Evolutionary conservation across 2,329 filamentous ascomycete species (phyloP), one percentile per base, ranked within the genome.

Genomic region (Fusarium sp.): DNA sequence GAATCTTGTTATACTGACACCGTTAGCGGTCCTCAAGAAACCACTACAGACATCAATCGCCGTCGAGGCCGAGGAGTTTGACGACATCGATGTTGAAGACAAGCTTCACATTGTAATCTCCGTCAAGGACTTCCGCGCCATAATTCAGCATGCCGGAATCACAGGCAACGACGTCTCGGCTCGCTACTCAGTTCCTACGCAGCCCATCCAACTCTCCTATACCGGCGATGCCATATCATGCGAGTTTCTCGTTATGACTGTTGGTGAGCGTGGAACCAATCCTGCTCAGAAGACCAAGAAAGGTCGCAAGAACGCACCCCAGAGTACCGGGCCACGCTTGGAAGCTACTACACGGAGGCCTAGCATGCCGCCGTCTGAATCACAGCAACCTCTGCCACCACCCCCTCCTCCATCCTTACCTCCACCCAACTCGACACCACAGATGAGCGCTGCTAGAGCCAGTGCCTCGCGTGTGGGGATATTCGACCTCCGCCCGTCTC

Each of bases 201-300:
- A 88, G 18, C 92, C 92, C 2, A 86, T 95, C 76, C 90, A 93
- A 74, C 85, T 95, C 62, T 88, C 84, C 45, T 95, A 95, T 74
- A 84, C 86, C 25, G 85, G 87, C 43, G 89, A 91, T 61, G 91
- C 90, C 34, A 84, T 94, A 31, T 81, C 87, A 39, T 93, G 90
- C 78, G 90, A 94, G 69, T 94, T 94, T 72, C 91, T 93, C 44
- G 85, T 95, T 64, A 94, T 94, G 91, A 95, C 92, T 2, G 89
- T 91, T 11, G 92, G 92, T 16, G 91, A 93, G 70, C 83, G 84
- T 61, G 83, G 84, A 53, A 84, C 80, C 28, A 84, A 83, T 46
- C 78, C 82, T 7, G 78, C 77, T 13, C 84, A 84, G 62, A 86
- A 83, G 74, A 81, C 81, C 45, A 86, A 83, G 67, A 86, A 82